Evolutionary conservation across 2,329 filamentous ascomycete genomes (phyloP), one percentile per base, ranked within the genome.

Genomic region (Colletotrichum abscissum): DNA sequence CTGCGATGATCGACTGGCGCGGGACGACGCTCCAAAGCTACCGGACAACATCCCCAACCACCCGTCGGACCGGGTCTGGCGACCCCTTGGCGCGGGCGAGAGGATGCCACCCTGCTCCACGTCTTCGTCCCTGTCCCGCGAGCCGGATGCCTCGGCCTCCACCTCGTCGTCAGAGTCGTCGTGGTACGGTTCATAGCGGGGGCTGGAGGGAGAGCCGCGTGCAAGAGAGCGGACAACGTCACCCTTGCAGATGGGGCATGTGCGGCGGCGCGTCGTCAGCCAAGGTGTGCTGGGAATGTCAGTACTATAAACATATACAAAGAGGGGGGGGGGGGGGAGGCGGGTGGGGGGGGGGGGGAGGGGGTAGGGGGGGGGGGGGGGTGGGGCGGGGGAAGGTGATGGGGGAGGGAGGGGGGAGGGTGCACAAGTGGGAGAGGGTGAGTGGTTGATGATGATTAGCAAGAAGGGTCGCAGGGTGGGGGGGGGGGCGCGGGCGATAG

Each of bases 171-270:
- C 85, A 46, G 84, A 85, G 59, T 88, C 87, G 68, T 90, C 88
- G n/a, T 82, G 86, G 72, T 89, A 90, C 2, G 87, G 83, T 58
- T 89, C 88, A 71, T 90, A 89, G 38, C 86, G 83, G 19, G 88
- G 87, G 54, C 83, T 85, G 3, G 87, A 88, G 6, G 87, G 82
- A 16, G 86, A 84, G 11, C 87, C 86, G 38, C 86, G 87, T 22
- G 91, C 88, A 75, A 95, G 82, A 9, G 90, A 92, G 35, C 89
- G 86, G 19, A 99, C 96, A 46, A 99, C 97, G 80, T 99, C 97
- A 62, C 95, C 95, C 85, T 99, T 99, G 86, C 97, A 99, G 74
- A 99, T 98, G 0, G 97, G 97, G 79, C 97, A 99, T n/a, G 97
- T 99, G 75, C 97, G 92, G 75, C 97, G 93, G 62, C 96, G 92